Conservation (phyloP, 2,329 filamentous ascomycete genomes). For the Pseudogymnoascus sp. region DNA sequence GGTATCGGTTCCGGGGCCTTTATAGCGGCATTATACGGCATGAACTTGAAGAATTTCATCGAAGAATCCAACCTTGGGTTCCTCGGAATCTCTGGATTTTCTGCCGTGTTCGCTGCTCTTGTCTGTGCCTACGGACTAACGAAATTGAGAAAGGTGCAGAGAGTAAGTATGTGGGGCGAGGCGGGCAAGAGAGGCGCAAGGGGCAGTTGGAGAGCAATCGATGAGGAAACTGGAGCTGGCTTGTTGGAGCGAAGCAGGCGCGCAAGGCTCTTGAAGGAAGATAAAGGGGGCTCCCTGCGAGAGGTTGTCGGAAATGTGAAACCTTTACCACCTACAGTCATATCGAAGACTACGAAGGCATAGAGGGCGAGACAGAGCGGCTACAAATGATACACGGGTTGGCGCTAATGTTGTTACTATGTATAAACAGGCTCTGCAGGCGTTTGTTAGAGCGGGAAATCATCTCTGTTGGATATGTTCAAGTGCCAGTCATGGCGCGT, state of each 20-base stretch:
- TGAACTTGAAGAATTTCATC: constrained; percentile 98
- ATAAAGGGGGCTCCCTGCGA: not conserved
- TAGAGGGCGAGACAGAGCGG: not conserved
- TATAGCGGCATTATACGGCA: constrained; percentile 96
- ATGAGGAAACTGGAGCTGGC: constrained; percentile 13
- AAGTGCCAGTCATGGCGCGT: not conserved
- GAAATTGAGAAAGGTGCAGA: constrained; percentile 78
- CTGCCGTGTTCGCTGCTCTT: constrained; percentile 63
- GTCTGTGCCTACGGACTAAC: constrained; percentile 79
- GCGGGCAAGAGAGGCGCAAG: constrained; percentile 21
- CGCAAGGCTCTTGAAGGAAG: constrained; percentile 15
- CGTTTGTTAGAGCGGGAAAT: constrained; percentile 3
- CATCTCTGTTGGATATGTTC: not conserved
- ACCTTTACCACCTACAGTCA: constrained; percentile 2
- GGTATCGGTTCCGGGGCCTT: constrained; percentile 94
- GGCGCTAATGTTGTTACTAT: constrained; percentile 3
- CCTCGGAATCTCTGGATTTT: constrained; percentile 62
- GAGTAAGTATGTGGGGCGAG: constrained; percentile 68
- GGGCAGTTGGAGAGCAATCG: constrained; percentile 18
- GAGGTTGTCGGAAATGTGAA: constrained; percentile 4
- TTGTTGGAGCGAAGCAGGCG: constrained; percentile 21
- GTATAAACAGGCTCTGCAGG: not conserved
- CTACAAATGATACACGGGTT: not conserved
- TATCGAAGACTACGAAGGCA: not conserved
- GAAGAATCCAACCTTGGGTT: constrained; percentile 91